Evolutionary conservation across 1,284 basidiomycete species (phyloP).

Genomic region (Rhodofomes roseus): DNA sequence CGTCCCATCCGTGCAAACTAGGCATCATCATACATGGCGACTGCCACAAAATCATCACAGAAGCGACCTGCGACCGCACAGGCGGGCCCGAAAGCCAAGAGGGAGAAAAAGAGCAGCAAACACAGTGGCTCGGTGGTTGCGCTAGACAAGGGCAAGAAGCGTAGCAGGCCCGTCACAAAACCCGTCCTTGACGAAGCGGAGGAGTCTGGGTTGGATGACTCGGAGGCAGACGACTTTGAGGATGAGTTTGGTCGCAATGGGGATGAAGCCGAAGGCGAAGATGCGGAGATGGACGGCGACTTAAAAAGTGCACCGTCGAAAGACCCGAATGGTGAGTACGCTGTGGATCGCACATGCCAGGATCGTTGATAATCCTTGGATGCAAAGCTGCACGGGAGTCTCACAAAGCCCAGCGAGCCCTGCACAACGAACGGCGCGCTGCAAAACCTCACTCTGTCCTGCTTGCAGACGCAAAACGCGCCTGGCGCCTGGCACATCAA

Average conservation of each 20-base stretch:
- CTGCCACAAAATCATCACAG: conserved; percentile 24
- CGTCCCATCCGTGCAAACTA: background rate
- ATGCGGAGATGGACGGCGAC: conserved; percentile 22
- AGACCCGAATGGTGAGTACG: conserved; percentile 50
- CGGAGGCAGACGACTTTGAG: conserved; percentile 8
- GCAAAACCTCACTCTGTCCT: conserved; percentile 77
- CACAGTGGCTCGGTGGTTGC: background rate
- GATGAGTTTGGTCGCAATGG: too few species aligned
- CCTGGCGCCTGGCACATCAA: conserved; percentile 80
- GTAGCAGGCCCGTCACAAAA: conserved; percentile 51
- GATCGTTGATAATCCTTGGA: background rate
- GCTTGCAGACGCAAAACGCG: conserved; percentile 68
- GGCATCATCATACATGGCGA: background rate
- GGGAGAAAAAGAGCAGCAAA: conserved; percentile 33
- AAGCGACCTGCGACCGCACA: conserved; percentile 49
- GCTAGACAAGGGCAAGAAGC: conserved; percentile 35
- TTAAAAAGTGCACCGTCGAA: conserved; percentile 34
- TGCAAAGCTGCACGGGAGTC: conserved; percentile 54
- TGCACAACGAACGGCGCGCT: conserved; percentile 65
- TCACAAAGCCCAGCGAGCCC: conserved; percentile 61
- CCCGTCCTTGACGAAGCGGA: conserved; percentile 29
- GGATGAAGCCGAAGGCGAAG: too few species aligned
- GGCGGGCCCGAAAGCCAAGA: conserved; percentile 49
- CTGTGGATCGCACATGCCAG: background rate
- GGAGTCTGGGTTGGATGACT: conserved; percentile 33